Conservation (phyloP, 441 rosid species). For the Populus hybrid region DNA sequence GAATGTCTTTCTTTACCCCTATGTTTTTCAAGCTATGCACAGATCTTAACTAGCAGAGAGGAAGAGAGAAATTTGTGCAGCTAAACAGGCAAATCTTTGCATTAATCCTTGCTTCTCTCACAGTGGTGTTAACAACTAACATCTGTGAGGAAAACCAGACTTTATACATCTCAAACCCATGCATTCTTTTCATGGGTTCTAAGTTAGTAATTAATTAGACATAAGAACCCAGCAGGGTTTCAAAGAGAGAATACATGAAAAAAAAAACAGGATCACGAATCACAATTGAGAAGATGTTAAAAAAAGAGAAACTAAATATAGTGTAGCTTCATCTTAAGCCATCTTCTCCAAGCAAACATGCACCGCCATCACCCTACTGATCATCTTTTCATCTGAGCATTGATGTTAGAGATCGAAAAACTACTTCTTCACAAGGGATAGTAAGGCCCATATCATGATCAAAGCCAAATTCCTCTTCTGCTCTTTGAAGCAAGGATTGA, state of each 20-base stretch:
- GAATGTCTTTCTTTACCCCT: conserved; percentile 1
- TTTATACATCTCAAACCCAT: conserved; percentile 43
- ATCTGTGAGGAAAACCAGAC: conserved; percentile 57
- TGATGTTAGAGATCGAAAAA: conserved; percentile 75
- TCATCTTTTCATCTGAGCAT: conserved; percentile 47
- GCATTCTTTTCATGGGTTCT: conserved; percentile 27
- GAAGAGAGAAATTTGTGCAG: neutral
- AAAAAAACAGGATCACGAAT: conserved; percentile 19
- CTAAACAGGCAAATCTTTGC: neutral
- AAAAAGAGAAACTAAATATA: conserved; percentile 36
- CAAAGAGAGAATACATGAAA: neutral
- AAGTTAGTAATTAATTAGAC: conserved; percentile 35
- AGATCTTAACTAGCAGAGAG: neutral
- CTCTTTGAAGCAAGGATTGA: conserved; percentile 64
- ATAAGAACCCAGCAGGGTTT: conserved; percentile 34
- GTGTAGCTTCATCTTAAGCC: conserved; percentile 42
- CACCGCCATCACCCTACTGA: neutral
- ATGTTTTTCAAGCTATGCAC: neutral
- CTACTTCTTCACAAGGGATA: conserved; percentile 92
- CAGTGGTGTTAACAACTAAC: conserved; percentile 23
- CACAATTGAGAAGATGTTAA: conserved; percentile 33
- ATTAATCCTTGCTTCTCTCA: conserved; percentile 50
- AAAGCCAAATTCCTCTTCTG: conserved; percentile 96
- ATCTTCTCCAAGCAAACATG: conserved; percentile 30
- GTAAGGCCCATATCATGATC: conserved; percentile 95